A percentile compares a stretch with the other conserved stretches of the same genome.
Conservation (phyloP, 2,329 filamentous ascomycete species). For the Trichoderma lentiforme region DNA sequence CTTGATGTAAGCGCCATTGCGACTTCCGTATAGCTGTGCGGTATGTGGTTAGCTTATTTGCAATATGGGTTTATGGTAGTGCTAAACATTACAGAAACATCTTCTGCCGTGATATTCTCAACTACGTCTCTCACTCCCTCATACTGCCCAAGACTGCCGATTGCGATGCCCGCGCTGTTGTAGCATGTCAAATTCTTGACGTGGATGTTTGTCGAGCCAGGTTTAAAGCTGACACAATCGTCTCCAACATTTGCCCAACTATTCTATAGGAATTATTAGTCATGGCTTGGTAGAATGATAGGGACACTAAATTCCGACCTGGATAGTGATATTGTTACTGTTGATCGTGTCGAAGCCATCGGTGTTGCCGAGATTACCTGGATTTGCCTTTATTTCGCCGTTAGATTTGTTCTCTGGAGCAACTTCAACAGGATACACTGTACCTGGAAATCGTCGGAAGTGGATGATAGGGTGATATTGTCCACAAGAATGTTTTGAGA, state of each 20-base stretch:
- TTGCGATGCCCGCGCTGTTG: slow-evolving; percentile 6
- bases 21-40: not conserved
- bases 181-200: slow-evolving; percentile 9
- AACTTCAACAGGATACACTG: not conserved
- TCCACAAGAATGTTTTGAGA: slow-evolving; percentile 7
- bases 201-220: slow-evolving; percentile 3
- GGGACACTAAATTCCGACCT: not conserved
- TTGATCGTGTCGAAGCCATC: slow-evolving; percentile 8
- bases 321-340: slow-evolving; percentile 5
- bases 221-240: slow-evolving; percentile 7
- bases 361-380: not conserved
- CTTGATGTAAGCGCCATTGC: slow-evolving; percentile 9
- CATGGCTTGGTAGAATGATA: not conserved
- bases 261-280: not conserved
- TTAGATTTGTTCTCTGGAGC: not conserved
- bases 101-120: slow-evolving; percentile 10
- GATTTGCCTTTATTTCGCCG: not conserved
- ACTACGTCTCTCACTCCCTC: slow-evolving; percentile 7
- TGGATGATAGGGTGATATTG: slow-evolving; percentile 5
- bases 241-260: slow-evolving; percentile 5
- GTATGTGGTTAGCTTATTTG: not conserved
- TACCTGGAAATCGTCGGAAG: slow-evolving; percentile 3
- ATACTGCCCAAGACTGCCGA: slow-evolving; percentile 4
- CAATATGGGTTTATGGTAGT: not conserved
- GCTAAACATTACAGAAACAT: not conserved